Percentiles rank a stretch among this genome's conserved stretches.
phyloP scores from a whole-genome alignment of 2,329 filamentous ascomycete genomes.

The Pyrenochaeta sp. region DNA sequence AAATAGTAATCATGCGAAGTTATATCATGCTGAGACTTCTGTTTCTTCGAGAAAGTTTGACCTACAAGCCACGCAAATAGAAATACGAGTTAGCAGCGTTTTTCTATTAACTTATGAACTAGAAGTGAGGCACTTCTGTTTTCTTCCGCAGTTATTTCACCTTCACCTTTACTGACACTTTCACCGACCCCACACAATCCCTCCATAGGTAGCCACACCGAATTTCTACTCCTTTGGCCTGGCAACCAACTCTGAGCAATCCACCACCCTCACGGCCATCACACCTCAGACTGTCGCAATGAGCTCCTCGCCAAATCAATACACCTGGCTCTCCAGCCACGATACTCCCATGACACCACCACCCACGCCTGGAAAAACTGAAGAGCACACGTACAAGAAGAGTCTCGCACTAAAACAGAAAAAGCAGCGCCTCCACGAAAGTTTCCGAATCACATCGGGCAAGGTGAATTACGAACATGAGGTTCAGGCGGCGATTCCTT shows the following conservation, averaged over 20 bases:
- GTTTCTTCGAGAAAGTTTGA: too few species aligned
- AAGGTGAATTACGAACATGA: background rate
- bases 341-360: background rate
- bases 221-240: background rate
- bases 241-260: background rate
- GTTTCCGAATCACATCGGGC: background rate
- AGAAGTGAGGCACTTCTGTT: too few species aligned
- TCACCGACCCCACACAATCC: background rate
- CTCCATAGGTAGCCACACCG: background rate
- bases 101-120: too few species aligned
- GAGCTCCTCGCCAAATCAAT: background rate
- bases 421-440: background rate
- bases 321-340: background rate
- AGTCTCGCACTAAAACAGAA: background rate
- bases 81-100: too few species aligned
- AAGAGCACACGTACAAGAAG: background rate
- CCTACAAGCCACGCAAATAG: too few species aligned
- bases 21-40: background rate
- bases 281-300: background rate
- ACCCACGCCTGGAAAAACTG: background rate
- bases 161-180: slow-evolving; percentile 9
- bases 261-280: background rate
- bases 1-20: background rate
- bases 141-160: background rate
- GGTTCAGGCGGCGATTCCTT: background rate